Evolutionary conservation across 1,139 yeast genomes (phyloP).

Genomic region (Magnusiomyces clavatus): DNA sequence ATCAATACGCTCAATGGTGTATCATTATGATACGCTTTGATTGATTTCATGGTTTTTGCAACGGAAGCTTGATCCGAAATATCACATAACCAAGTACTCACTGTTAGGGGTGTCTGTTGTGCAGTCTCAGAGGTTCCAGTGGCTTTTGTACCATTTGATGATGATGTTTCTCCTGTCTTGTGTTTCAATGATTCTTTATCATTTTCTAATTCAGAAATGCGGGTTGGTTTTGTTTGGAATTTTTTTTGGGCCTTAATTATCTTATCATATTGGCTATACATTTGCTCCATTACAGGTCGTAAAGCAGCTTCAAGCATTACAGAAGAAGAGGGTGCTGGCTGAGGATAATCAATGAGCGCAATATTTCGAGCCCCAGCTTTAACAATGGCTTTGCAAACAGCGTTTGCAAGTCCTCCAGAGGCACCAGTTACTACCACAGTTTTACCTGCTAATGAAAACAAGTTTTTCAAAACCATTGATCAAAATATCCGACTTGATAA

Average conservation of each 20-base stretch:
- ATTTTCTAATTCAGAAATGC: not conserved
- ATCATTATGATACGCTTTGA: conserved; percentile 45
- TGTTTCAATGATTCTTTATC: not conserved
- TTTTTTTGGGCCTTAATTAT: not conserved
- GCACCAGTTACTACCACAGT: conserved; percentile 76
- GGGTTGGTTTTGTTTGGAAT: not conserved
- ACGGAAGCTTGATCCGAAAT: conserved; percentile 60
- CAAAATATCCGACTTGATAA: too few relatives aligned
- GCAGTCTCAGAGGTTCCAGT: too few relatives aligned
- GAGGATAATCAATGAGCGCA: conserved; percentile 57
- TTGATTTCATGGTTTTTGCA: conserved; percentile 44
- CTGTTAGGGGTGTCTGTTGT: not conserved
- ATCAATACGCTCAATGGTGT: conserved; percentile 38
- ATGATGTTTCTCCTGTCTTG: too few relatives aligned
- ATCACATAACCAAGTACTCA: conserved; percentile 70
- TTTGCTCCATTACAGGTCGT: too few relatives aligned
- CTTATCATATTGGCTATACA: too few relatives aligned
- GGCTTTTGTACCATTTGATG: too few relatives aligned
- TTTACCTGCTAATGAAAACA: conserved; percentile 50
- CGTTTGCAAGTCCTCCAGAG: conserved; percentile 69
- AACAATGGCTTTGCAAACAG: conserved; percentile 33
- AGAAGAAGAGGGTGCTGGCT: too few relatives aligned
- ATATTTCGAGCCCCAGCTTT: conserved; percentile 37
- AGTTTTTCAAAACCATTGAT: not conserved
- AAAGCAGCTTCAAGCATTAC: too few relatives aligned